Evolutionary conservation across 1,139 yeast genomes (phyloP).

Genomic region (Yamadazyma friedrichii): DNA sequence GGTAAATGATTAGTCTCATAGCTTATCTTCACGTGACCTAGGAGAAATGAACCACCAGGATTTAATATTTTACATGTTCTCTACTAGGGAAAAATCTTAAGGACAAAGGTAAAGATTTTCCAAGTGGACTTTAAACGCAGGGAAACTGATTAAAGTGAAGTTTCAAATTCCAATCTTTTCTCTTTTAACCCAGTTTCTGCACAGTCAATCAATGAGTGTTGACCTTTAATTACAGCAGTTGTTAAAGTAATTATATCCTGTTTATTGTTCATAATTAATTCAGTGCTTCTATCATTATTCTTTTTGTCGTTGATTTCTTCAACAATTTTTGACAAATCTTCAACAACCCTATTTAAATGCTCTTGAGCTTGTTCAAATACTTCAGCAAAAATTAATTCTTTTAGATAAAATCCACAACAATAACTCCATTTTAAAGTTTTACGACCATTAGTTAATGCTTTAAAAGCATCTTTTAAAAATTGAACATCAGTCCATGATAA

Average conservation of each 20-base stretch:
- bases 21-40: conserved; percentile 7
- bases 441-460: conserved; percentile 65
- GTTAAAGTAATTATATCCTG: conserved; percentile 50
- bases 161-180: conserved; percentile 19
- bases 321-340: conserved; percentile 72
- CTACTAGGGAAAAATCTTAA: no score
- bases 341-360: conserved; percentile 71
- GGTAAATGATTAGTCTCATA: neutral
- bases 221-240: conserved; percentile 45
- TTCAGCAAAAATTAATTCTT: conserved; percentile 46
- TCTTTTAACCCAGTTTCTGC: conserved; percentile 44
- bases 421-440: conserved; percentile 89
- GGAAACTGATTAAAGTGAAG: no score
- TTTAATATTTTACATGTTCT: neutral
- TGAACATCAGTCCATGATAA: conserved; percentile 90
- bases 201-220: conserved; percentile 49
- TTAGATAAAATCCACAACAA: conserved; percentile 72
- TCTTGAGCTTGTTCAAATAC: conserved; percentile 77
- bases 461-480: conserved; percentile 72
- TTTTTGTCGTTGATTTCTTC: conserved; percentile 54
- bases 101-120: no score
- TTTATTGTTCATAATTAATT: conserved; percentile 46
- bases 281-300: conserved; percentile 24
- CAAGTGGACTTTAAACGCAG: no score
- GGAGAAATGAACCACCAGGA: neutral